Percentiles rank a stretch among this genome's conserved stretches.
Evolutionary conservation across 2,329 filamentous ascomycete species (phyloP).

Genomic region (Cordyceps militaris): DNA sequence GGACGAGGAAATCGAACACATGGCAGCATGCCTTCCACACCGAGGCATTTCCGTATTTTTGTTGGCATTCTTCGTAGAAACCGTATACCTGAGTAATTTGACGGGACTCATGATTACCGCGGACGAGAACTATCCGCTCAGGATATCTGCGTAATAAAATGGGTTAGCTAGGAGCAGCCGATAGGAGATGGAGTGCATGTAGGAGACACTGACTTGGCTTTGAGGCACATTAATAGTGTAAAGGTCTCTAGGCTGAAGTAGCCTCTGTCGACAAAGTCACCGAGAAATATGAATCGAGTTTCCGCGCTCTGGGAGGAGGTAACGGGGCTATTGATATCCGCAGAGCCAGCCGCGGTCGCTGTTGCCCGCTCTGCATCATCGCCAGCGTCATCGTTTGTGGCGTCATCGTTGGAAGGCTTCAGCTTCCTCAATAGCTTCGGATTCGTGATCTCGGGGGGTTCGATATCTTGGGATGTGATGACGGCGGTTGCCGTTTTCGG

Average conservation of each 20-base stretch:
- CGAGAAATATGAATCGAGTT: conserved; percentile 55
- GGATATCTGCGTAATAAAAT: conserved; percentile 61
- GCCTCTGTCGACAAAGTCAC: conserved; percentile 94
- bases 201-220: conserved; percentile 49
- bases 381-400: conserved; percentile 40
- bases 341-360: conserved; percentile 15
- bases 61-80: conserved; percentile 96
- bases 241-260: conserved; percentile 98
- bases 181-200: conserved; percentile 17
- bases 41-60: conserved; percentile 97
- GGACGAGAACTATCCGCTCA: conserved; percentile 88
- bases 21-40: conserved; percentile 99
- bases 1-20: conserved; percentile 95
- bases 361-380: conserved; percentile 29
- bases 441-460: conserved; percentile 84
- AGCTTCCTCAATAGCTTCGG: conserved; percentile 83
- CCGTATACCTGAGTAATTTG: conserved; percentile 98
- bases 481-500: conserved; percentile 63
- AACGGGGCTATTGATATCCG: conserved; percentile 25
- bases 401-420: conserved; percentile 49
- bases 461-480: conserved; percentile 86
- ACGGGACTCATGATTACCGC: conserved; percentile 94
- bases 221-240: conserved; percentile 91
- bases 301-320: conserved; percentile 41
- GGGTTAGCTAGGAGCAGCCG: not conserved